Conservation (phyloP, 2,329 filamentous ascomycete genomes). For the Tolypocladium inflatum region DNA sequence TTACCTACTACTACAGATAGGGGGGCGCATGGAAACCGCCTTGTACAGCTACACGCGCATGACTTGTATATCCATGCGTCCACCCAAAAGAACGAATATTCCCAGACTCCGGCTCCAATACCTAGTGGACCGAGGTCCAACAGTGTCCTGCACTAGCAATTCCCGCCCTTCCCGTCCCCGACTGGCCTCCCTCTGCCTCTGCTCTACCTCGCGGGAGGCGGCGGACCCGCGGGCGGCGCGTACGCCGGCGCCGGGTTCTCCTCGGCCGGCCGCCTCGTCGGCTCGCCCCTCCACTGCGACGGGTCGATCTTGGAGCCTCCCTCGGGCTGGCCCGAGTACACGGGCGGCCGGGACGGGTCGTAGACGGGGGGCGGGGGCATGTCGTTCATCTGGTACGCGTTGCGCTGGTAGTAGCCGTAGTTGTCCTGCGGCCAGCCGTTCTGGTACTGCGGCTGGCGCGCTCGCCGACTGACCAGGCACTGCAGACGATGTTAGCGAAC, state of each 20-base stretch:
- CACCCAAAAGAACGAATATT: neutral
- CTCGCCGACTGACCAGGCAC: constrained; percentile 42
- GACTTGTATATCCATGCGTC: neutral
- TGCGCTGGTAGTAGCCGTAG: constrained; percentile 10
- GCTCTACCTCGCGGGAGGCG: constrained; percentile 19
- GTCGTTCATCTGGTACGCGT: constrained; percentile 38
- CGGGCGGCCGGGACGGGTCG: constrained; percentile 46
- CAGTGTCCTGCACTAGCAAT: neutral
- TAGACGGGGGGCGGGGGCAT: constrained; percentile 49
- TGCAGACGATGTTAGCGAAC: constrained; percentile 12
- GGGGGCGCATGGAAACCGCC: neutral
- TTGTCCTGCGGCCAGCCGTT: constrained; percentile 14
- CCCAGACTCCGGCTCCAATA: neutral
- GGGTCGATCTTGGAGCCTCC: constrained; percentile 45
- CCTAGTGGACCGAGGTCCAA: neutral
- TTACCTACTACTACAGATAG: neutral
- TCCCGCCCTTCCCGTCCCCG: neutral
- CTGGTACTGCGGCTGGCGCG: constrained; percentile 4
- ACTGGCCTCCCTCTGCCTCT: neutral
- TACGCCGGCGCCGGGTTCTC: constrained; percentile 14
- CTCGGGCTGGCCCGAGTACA: constrained; percentile 39
- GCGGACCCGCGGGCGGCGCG: constrained; percentile 39
- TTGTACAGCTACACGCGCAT: neutral
- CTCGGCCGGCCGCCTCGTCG: constrained; percentile 13
- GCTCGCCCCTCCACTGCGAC: constrained; percentile 28